Percentiles rank a stretch among this genome's conserved stretches.
Conservation (phyloP, 257 asterid species). For the Solanum appendiculatum region DNA sequence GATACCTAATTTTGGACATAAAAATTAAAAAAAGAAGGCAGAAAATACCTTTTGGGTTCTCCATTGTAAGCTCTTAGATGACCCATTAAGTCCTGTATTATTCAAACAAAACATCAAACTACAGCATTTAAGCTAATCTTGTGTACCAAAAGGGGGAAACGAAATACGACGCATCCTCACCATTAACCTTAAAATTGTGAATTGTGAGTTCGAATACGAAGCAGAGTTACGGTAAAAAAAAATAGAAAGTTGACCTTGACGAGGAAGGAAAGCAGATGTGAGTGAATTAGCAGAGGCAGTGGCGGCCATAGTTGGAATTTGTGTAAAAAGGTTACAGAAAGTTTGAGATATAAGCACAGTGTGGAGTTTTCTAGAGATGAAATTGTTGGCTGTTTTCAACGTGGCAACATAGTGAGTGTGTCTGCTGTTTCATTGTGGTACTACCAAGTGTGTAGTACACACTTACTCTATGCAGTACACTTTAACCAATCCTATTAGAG, state of each 20-base stretch:
- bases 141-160: too few relatives aligned
- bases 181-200: too few relatives aligned
- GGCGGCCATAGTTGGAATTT: neutral
- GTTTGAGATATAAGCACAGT: neutral
- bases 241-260: conserved; percentile 20
- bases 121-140: too few relatives aligned
- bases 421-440: neutral
- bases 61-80: conserved; percentile 18
- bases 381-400: neutral
- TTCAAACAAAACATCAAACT: too few relatives aligned
- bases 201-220: too few relatives aligned
- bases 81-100: conserved; percentile 9
- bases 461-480: neutral
- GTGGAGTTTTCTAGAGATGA: neutral
- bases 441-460: neutral
- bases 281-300: conserved; percentile 2
- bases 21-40: neutral
- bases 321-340: neutral
- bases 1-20: neutral
- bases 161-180: too few relatives aligned
- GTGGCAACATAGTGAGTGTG: neutral
- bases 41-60: conserved; percentile 39
- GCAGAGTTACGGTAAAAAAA: too few relatives aligned
- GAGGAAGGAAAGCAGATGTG: conserved; percentile 20
- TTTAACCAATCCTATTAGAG: neutral